Evolutionary conservation across 2,329 filamentous ascomycete genomes (phyloP).

Genomic region (Nannizzia gypsea): DNA sequence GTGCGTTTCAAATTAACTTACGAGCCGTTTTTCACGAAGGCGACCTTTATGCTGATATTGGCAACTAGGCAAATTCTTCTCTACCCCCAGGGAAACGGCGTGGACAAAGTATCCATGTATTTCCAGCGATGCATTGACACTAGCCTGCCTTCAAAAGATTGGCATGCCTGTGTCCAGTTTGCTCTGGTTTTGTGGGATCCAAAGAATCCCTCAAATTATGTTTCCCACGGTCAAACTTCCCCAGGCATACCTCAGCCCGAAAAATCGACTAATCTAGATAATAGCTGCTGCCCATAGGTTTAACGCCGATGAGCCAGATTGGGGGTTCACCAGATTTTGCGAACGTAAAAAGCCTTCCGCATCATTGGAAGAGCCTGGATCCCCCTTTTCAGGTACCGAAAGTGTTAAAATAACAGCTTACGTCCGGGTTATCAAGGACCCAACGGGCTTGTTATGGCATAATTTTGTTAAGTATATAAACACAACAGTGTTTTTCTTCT

Average conservation of each 20-base stretch:
- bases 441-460: constrained; percentile 39
- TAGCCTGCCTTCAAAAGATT: constrained; percentile 65
- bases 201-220: constrained; percentile 71
- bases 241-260: background rate
- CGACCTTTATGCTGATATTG: background rate
- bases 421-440: constrained; percentile 39
- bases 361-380: constrained; percentile 56
- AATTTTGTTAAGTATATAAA: constrained; percentile 35
- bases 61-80: constrained; percentile 70
- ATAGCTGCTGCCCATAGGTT: constrained; percentile 77
- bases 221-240: constrained; percentile 50
- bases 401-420: constrained; percentile 37
- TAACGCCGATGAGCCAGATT: constrained; percentile 90
- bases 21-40: background rate
- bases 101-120: constrained; percentile 88
- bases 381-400: constrained; percentile 43
- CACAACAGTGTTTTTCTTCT: background rate
- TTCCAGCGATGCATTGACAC: constrained; percentile 77
- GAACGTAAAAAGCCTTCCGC: constrained; percentile 72
- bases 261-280: constrained; percentile 7
- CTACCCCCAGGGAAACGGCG: constrained; percentile 89
- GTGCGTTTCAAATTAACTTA: constrained; percentile 37
- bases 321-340: constrained; percentile 92
- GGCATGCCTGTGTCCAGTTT: constrained; percentile 96
- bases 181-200: constrained; percentile 88